phyloP scores from a whole-genome alignment of 2,329 filamentous ascomycete genomes.

The Hansfordia pulvinata region DNA sequence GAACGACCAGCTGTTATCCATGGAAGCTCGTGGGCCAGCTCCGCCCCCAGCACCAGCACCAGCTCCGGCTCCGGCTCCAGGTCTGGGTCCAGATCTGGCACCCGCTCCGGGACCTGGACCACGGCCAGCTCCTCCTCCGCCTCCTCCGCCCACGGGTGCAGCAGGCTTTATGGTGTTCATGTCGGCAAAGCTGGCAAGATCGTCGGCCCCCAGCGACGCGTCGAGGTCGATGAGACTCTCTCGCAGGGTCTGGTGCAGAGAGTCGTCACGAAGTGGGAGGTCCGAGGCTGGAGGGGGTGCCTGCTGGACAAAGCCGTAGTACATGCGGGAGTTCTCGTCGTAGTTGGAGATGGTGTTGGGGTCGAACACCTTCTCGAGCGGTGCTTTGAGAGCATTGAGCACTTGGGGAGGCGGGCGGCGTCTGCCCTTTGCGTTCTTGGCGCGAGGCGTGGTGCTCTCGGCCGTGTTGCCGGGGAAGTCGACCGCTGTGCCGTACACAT shows the following conservation, averaged over 20 bases:
- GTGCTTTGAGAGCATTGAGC: constrained; percentile 41
- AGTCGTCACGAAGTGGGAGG: constrained; percentile 44
- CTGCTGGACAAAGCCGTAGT: constrained; percentile 37
- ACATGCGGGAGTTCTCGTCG: constrained; percentile 46
- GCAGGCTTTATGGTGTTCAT: constrained; percentile 39
- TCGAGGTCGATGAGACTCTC: constrained; percentile 55
- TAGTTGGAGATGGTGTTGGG: constrained; percentile 52
- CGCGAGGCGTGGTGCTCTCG: constrained; percentile 36
- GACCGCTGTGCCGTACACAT: constrained; percentile 45
- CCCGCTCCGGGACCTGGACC: background rate
- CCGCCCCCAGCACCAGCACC: constrained; percentile 2
- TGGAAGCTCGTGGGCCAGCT: constrained; percentile 26
- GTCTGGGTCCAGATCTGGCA: too few species aligned
- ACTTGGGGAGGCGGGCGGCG: constrained; percentile 44
- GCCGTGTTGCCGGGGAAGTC: constrained; percentile 32
- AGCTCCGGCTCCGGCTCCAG: constrained; percentile 20
- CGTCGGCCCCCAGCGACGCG: constrained; percentile 40
- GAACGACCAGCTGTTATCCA: constrained; percentile 31
- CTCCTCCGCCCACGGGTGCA: constrained; percentile 2
- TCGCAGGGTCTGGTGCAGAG: constrained; percentile 34
- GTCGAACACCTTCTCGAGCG: constrained; percentile 52
- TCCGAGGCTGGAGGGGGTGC: constrained; percentile 31
- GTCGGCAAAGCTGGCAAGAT: constrained; percentile 44
- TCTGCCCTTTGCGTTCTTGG: constrained; percentile 35
- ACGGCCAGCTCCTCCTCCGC: background rate